These are phyloP conservation scores for Arabidopsis lyrata DNA, from an alignment of 441 rosid genomes.

Conservation along the genomic window DNA sequence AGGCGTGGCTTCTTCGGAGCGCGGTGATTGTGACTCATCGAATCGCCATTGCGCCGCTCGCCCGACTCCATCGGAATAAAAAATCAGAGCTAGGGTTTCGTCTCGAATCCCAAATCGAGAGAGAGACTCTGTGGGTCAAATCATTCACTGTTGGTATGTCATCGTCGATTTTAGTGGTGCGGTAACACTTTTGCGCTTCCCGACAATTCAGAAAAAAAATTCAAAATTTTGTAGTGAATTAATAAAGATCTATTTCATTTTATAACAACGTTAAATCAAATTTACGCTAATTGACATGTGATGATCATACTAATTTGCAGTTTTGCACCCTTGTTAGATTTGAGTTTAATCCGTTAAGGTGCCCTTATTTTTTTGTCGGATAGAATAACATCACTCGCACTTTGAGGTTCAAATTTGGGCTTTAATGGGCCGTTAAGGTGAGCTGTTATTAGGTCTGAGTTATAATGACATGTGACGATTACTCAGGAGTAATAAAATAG, in stretches of 20 bases:
- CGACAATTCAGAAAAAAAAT: slow-evolving; percentile 16
- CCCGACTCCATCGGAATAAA: slow-evolving; percentile 41
- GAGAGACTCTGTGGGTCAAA: slow-evolving; percentile 17
- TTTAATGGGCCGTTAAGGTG: neutral
- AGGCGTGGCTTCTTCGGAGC: slow-evolving; percentile 64
- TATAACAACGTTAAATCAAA: neutral
- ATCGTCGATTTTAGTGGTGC: slow-evolving; percentile 35
- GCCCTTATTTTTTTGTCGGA: no score
- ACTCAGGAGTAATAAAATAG: slow-evolving; percentile 2
- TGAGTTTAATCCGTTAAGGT: no score
- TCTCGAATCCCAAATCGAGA: neutral
- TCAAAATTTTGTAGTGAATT: slow-evolving; percentile 20
- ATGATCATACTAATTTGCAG: neutral
- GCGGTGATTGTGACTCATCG: slow-evolving; percentile 42
- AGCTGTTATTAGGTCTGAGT: slow-evolving; percentile 1
- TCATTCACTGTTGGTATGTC: slow-evolving; percentile 33
- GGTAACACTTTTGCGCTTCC: slow-evolving; percentile 40
- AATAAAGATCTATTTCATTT: neutral
- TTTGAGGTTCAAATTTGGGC: no score
- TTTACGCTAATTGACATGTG: neutral
- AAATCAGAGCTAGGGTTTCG: slow-evolving; percentile 39
- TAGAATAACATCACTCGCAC: no score
- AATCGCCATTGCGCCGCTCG: slow-evolving; percentile 65
- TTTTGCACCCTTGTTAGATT: neutral
- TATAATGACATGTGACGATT: neutral